Evolutionary conservation across 2,329 filamentous ascomycete genomes (phyloP).

Genomic region (Ceratocystiopsis brevicomis): DNA sequence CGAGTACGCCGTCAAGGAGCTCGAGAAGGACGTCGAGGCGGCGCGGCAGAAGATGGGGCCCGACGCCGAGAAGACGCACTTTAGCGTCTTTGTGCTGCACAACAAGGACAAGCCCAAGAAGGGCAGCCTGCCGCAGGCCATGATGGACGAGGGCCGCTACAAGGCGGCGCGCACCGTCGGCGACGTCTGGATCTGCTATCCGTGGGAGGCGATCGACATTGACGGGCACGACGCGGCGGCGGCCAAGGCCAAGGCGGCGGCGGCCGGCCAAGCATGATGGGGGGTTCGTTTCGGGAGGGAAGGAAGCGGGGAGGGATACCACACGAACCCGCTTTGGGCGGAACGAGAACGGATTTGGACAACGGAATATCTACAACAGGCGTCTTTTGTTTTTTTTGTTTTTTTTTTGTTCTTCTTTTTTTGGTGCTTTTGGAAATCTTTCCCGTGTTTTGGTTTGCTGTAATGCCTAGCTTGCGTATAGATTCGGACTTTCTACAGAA

Average conservation of each 20-base stretch:
- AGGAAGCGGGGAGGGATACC: no score
- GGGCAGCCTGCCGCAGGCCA: constrained; percentile 59
- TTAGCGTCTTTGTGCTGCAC: constrained; percentile 90
- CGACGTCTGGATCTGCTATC: constrained; percentile 99
- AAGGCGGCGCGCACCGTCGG: constrained; percentile 68
- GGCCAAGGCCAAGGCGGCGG: no score
- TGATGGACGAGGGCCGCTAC: constrained; percentile 58
- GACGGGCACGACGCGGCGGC: constrained; percentile 59
- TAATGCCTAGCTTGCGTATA: background rate
- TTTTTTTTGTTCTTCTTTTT: background rate
- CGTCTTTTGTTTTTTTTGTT: background rate
- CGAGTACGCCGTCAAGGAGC: constrained; percentile 81
- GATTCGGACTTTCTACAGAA: background rate
- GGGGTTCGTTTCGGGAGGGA: no score
- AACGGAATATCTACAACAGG: background rate
- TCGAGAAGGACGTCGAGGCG: constrained; percentile 81
- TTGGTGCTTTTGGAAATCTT: background rate
- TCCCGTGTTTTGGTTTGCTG: background rate
- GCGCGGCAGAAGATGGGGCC: constrained; percentile 54
- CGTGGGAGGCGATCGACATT: constrained; percentile 91
- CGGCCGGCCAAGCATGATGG: no score
- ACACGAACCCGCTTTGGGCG: no score
- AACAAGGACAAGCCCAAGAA: constrained; percentile 98
- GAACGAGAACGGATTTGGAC: background rate
- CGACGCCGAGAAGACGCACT: constrained; percentile 54